Conservation (phyloP, 192 early-diverging fungal genomes). For the Umbelopsis sp. region DNA sequence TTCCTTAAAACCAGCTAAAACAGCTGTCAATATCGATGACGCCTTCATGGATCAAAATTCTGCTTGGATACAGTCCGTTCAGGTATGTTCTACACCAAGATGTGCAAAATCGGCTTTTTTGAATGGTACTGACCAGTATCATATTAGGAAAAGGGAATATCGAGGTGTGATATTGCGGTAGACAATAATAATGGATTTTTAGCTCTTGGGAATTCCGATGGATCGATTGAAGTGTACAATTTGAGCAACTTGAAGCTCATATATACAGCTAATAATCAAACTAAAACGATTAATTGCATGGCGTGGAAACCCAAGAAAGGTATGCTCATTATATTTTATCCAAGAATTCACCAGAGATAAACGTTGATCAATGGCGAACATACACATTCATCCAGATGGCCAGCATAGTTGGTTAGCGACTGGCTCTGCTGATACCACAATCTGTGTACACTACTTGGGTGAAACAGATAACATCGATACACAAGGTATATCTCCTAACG, state of each 20-base stretch:
- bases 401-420: background rate
- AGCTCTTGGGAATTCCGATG: constrained; percentile 47
- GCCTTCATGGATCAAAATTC: constrained; percentile 39
- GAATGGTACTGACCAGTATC: background rate
- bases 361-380: background rate
- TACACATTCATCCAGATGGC: background rate
- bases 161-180: constrained; percentile 39
- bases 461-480: background rate
- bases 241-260: constrained; percentile 44
- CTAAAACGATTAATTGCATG: background rate
- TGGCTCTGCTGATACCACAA: background rate
- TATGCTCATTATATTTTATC: background rate
- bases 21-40: constrained; percentile 35
- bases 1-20: constrained; percentile 25
- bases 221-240: constrained; percentile 46
- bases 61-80: constrained; percentile 36
- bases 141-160: constrained; percentile 1
- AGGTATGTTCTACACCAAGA: constrained; percentile 22
- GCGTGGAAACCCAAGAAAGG: background rate
- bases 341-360: background rate
- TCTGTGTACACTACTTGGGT: background rate
- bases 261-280: constrained; percentile 30
- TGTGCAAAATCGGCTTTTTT: background rate
- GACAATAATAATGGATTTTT: constrained; percentile 41
- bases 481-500: background rate